Conservation (phyloP, 2,329 filamentous ascomycete genomes). For the Ophiostoma australiae region DNA sequence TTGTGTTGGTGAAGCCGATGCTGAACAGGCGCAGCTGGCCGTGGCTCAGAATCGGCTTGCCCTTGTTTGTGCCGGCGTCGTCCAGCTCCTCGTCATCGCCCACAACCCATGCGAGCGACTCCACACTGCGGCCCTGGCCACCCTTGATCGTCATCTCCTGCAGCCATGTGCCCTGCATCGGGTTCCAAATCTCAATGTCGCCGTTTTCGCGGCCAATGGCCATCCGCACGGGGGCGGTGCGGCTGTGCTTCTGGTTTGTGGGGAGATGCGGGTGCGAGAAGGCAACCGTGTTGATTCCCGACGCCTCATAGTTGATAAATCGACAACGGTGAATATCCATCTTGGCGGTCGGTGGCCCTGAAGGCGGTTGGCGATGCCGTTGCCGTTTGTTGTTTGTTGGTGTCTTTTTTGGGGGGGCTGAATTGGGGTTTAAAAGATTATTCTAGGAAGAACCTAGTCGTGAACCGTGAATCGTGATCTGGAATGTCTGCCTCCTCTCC, state of each 20-base stretch:
- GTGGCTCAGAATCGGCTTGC: conserved; percentile 51
- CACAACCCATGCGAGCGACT: conserved; percentile 86
- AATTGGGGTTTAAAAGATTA: too few relatives aligned
- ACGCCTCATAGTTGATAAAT: conserved; percentile 87
- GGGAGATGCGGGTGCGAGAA: conserved; percentile 70
- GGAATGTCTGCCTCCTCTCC: not conserved
- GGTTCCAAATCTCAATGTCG: conserved; percentile 98
- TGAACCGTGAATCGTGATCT: not conserved
- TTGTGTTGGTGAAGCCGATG: conserved; percentile 84
- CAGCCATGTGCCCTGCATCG: conserved; percentile 73
- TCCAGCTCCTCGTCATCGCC: conserved; percentile 68
- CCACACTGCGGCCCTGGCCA: conserved; percentile 78
- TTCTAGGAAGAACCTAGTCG: not conserved
- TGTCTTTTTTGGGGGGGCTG: not conserved
- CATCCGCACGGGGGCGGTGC: conserved; percentile 62
- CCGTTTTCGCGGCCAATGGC: conserved; percentile 91
- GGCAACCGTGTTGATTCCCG: conserved; percentile 88
- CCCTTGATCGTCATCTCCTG: conserved; percentile 84
- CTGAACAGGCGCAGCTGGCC: conserved; percentile 87
- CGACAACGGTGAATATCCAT: conserved; percentile 98
- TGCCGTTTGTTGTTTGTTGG: not conserved
- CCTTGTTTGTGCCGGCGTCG: conserved; percentile 47
- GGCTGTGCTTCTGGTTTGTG: conserved; percentile 43
- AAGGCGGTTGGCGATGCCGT: not conserved
- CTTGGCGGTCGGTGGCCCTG: conserved; percentile 2